These are phyloP conservation scores for Diversispora epigaea DNA, from an alignment of 192 early-diverging fungal species.

Conservation along the genomic window DNA sequence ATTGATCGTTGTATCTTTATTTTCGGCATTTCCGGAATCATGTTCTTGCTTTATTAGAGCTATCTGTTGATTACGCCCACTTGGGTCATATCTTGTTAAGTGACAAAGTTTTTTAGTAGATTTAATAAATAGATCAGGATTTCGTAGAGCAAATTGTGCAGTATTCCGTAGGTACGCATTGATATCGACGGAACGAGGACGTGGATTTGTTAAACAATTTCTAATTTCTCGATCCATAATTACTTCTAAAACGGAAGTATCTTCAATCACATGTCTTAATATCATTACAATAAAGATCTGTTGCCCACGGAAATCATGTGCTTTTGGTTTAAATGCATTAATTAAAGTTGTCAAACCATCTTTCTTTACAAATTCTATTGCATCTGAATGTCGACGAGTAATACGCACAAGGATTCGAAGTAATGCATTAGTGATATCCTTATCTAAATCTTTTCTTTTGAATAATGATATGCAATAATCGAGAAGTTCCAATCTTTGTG, in stretches of 20 bases:
- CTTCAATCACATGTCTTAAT: constrained; percentile 87
- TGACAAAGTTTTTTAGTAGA: constrained; percentile 63
- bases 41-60: constrained; percentile 43
- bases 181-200: constrained; percentile 66
- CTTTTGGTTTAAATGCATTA: constrained; percentile 52
- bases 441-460: constrained; percentile 40
- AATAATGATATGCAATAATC: constrained; percentile 43
- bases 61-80: constrained; percentile 62
- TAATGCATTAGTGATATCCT: constrained; percentile 62
- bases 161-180: constrained; percentile 68
- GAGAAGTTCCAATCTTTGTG: constrained; percentile 40
- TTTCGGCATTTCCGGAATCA: constrained; percentile 23
- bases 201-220: constrained; percentile 71
- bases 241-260: constrained; percentile 55
- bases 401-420: constrained; percentile 81
- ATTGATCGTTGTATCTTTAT: constrained; percentile 29
- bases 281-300: constrained; percentile 81
- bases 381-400: constrained; percentile 65
- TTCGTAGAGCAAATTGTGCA: constrained; percentile 64
- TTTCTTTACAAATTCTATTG: constrained; percentile 66
- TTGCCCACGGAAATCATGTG: constrained; percentile 74
- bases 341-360: constrained; percentile 69
- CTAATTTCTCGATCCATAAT: constrained; percentile 77
- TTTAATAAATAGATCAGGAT: constrained; percentile 65
- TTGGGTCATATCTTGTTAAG: constrained; percentile 64